phyloP scores from a whole-genome alignment of 345 rosid genomes.

The Linum lewisii region DNA sequence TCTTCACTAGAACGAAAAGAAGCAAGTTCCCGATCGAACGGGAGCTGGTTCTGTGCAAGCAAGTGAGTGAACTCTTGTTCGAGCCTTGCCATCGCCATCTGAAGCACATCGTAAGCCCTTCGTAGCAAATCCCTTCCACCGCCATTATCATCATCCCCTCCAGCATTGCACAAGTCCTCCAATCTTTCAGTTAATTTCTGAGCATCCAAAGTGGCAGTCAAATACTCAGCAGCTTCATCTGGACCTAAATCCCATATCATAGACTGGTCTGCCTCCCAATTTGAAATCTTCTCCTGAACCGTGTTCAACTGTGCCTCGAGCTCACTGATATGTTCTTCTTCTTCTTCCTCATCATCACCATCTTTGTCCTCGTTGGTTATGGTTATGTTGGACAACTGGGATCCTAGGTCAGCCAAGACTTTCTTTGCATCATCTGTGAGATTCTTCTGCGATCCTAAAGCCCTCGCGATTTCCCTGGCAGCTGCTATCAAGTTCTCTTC shows the following conservation, averaged over 20 bases:
- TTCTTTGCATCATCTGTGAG: conserved; percentile 48
- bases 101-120: conserved; percentile 71
- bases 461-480: conserved; percentile 43
- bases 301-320: conserved; percentile 36
- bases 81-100: conserved; percentile 73
- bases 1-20: conserved; percentile 67
- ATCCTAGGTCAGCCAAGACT: conserved; percentile 48
- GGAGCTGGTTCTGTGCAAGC: conserved; percentile 53
- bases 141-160: conserved; percentile 22
- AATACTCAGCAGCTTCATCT: conserved; percentile 37
- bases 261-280: conserved; percentile 56
- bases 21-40: conserved; percentile 55
- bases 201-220: conserved; percentile 51
- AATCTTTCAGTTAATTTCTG: conserved; percentile 43
- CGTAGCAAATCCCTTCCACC: conserved; percentile 33
- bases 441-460: conserved; percentile 46
- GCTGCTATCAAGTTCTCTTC: conserved; percentile 62
- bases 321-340: conserved; percentile 16
- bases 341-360: conserved; percentile 8
- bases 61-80: conserved; percentile 76
- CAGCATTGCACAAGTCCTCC: conserved; percentile 26
- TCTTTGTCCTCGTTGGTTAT: conserved; percentile 20
- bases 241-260: conserved; percentile 68
- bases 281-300: conserved; percentile 57
- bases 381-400: conserved; percentile 43